These are phyloP conservation scores for Neofusicoccum laricinum DNA, from an alignment of 2,329 filamentous ascomycete genomes.

Conservation along the genomic window DNA sequence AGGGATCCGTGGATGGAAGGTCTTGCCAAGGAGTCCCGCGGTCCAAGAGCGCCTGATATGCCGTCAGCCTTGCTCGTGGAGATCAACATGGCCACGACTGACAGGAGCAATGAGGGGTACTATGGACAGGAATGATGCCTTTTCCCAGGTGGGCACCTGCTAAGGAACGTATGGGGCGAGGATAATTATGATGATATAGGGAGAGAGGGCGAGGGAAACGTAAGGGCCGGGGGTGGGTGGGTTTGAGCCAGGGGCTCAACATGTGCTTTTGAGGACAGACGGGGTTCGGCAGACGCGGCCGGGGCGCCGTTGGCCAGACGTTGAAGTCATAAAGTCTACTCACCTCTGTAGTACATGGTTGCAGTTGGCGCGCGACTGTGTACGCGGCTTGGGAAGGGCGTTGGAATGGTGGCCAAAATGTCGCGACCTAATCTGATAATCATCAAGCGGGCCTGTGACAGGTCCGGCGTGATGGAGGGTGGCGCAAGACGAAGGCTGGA, in stretches of 20 bases:
- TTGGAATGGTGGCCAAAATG: slow-evolving; percentile 30
- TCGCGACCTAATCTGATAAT: slow-evolving; percentile 16
- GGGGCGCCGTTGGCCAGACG: slow-evolving; percentile 15
- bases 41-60: slow-evolving; percentile 9
- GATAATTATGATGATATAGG: slow-evolving; percentile 14
- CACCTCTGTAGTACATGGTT: slow-evolving; percentile 31
- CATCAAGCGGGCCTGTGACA: slow-evolving; percentile 21
- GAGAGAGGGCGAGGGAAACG: slow-evolving; percentile 18
- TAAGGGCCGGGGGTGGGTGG: slow-evolving; percentile 9
- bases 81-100: slow-evolving; percentile 6
- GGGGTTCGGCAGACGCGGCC: slow-evolving; percentile 17
- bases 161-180: slow-evolving; percentile 16
- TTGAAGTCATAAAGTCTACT: slow-evolving; percentile 29
- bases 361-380: slow-evolving; percentile 29
- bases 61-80: slow-evolving; percentile 12
- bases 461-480: slow-evolving; percentile 21
- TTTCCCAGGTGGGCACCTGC: not conserved
- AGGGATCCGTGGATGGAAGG: slow-evolving; percentile 2
- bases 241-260: slow-evolving; percentile 20
- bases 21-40: slow-evolving; percentile 3
- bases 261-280: slow-evolving; percentile 31
- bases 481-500: slow-evolving; percentile 17
- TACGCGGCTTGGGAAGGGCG: slow-evolving; percentile 33
- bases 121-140: slow-evolving; percentile 14
- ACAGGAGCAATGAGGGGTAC: slow-evolving; percentile 15